Conservation (phyloP, 495 filamentous ascomycete genomes). For the Lepidopterella palustris region DNA sequence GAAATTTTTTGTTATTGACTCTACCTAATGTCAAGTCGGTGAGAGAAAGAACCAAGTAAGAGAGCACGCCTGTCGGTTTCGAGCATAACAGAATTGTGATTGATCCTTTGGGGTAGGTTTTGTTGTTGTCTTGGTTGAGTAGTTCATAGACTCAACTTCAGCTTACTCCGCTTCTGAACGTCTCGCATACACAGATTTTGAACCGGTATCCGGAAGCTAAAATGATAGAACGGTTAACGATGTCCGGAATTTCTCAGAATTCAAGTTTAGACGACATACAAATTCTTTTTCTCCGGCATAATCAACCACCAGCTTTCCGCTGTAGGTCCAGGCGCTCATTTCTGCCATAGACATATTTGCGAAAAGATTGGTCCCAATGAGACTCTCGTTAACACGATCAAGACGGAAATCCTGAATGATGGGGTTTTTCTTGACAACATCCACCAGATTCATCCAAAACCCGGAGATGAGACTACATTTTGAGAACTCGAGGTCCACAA, state of each 20-base stretch:
- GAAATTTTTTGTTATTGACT: too few species aligned
- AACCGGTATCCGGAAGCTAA: neutral
- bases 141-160: too few species aligned
- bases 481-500: constrained; percentile 2
- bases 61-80: too few species aligned
- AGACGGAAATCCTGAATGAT: constrained; percentile 3
- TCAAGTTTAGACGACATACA: constrained; percentile 3
- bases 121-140: too few species aligned
- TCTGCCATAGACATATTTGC: neutral
- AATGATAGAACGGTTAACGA: neutral
- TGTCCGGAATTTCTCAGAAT: neutral
- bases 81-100: too few species aligned
- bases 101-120: too few species aligned
- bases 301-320: constrained; percentile 3
- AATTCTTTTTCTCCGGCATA: constrained; percentile 4
- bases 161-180: too few species aligned
- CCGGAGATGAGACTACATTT: constrained; percentile 12
- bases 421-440: constrained; percentile 7
- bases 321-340: constrained; percentile 7
- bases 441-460: constrained; percentile 14
- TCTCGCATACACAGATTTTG: neutral
- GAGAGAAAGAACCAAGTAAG: too few species aligned
- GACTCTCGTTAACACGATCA: constrained; percentile 9
- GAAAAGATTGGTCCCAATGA: neutral
- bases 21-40: too few species aligned